Evolutionary conservation across 495 filamentous ascomycete genomes (phyloP).

Genomic region (Penicillium pancosmium): DNA sequence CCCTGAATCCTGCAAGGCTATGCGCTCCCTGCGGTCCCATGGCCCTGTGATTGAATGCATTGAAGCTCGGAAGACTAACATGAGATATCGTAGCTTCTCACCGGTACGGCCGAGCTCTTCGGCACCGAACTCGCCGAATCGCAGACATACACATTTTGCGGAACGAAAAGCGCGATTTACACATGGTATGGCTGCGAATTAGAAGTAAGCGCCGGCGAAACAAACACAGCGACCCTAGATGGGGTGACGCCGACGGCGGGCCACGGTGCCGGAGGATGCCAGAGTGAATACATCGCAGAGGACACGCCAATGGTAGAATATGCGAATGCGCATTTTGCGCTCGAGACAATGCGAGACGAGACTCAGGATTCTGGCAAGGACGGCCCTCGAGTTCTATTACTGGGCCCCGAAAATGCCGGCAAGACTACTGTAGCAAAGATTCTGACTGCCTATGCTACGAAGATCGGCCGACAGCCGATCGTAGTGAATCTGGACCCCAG

Average conservation of each 20-base stretch:
- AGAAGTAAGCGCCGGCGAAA: slow-evolving; percentile 65
- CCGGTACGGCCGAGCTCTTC: slow-evolving; percentile 90
- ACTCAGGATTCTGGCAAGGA: slow-evolving; percentile 51
- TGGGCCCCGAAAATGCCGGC: slow-evolving; percentile 79
- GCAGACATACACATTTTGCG: slow-evolving; percentile 78
- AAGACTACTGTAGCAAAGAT: slow-evolving; percentile 86
- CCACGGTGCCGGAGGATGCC: slow-evolving; percentile 54
- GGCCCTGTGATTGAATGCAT: background rate
- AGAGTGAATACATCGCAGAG: slow-evolving; percentile 76
- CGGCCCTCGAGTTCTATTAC: slow-evolving; percentile 81
- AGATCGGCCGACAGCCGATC: slow-evolving; percentile 73
- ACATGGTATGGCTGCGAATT: slow-evolving; percentile 89
- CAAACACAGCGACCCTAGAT: slow-evolving; percentile 20
- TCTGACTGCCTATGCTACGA: slow-evolving; percentile 79
- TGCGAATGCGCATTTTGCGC: slow-evolving; percentile 83
- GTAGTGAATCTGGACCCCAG: slow-evolving; percentile 85
- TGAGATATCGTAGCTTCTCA: slow-evolving; percentile 56
- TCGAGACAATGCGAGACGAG: slow-evolving; percentile 66
- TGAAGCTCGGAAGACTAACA: slow-evolving; percentile 19
- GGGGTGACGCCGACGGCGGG: slow-evolving; percentile 28
- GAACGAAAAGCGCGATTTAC: slow-evolving; percentile 83
- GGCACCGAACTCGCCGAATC: slow-evolving; percentile 89
- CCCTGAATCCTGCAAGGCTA: no score
- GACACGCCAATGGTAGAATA: slow-evolving; percentile 84
- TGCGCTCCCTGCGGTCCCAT: no score